Evolutionary conservation across 2,329 filamentous ascomycete species (phyloP).

Genomic region (Cryphonectria japonica): DNA sequence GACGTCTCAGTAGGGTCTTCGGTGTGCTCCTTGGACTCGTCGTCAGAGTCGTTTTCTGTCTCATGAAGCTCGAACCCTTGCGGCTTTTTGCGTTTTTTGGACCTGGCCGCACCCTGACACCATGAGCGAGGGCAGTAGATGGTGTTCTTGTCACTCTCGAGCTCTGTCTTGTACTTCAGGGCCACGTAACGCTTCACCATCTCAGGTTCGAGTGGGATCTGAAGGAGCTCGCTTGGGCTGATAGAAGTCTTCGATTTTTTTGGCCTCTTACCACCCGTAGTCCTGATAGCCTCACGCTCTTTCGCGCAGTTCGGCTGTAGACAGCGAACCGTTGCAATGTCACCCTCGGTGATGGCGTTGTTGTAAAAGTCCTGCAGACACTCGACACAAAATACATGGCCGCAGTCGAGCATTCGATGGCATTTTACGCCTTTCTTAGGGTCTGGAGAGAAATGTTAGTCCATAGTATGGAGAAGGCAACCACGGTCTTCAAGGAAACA

Average conservation of each 20-base stretch:
- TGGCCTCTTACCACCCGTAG: conserved; percentile 44
- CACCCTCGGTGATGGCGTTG: conserved; percentile 82
- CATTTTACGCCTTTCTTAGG: conserved; percentile 86
- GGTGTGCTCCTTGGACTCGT: conserved; percentile 47
- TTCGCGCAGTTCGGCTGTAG: conserved; percentile 79
- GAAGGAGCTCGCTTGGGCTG: conserved; percentile 81
- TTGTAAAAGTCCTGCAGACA: conserved; percentile 92
- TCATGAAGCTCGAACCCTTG: conserved; percentile 65
- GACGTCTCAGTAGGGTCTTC: conserved; percentile 33
- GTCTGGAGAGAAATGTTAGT: conserved; percentile 53
- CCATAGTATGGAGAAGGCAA: background rate
- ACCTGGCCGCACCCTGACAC: conserved; percentile 87
- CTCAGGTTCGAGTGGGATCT: conserved; percentile 72
- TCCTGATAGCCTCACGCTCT: conserved; percentile 48
- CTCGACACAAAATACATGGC: conserved; percentile 87
- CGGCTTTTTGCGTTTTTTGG: conserved; percentile 73
- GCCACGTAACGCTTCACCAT: conserved; percentile 84
- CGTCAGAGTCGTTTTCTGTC: conserved; percentile 56
- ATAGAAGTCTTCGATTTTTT: conserved; percentile 70
- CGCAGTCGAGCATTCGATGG: conserved; percentile 80
- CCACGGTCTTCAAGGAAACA: background rate
- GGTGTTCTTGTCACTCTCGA: conserved; percentile 89
- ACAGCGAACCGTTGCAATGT: conserved; percentile 79
- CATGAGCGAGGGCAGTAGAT: conserved; percentile 90
- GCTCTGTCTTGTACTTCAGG: conserved; percentile 88